Conservation (phyloP, 805 yeast species). For the Starmerella khaoyaiensis region DNA sequence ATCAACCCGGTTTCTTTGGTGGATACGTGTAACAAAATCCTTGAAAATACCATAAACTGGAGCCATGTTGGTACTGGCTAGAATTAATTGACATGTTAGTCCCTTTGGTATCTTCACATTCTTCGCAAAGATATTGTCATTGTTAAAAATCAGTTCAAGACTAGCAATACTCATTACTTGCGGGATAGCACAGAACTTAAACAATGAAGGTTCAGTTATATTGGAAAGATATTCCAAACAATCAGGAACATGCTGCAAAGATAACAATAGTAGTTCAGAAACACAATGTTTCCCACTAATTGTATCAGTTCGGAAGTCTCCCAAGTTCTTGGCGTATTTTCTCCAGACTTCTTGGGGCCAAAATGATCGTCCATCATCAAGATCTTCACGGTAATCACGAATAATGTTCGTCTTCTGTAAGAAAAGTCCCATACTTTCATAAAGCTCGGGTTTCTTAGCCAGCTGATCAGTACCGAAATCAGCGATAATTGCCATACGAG, state of each 20-base stretch:
- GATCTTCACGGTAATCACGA: slow-evolving; percentile 86
- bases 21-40: slow-evolving; percentile 58
- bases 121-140: slow-evolving; percentile 52
- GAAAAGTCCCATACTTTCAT: slow-evolving; percentile 86
- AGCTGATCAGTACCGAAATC: slow-evolving; percentile 47
- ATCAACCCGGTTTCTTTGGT: slow-evolving; percentile 59
- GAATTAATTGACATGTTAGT: slow-evolving; percentile 61
- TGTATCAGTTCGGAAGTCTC: slow-evolving; percentile 38
- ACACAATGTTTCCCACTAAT: slow-evolving; percentile 54
- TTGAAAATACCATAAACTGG: slow-evolving; percentile 70
- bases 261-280: slow-evolving; percentile 66
- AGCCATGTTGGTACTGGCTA: slow-evolving; percentile 57
- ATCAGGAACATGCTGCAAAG: slow-evolving; percentile 65
- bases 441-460: slow-evolving; percentile 42
- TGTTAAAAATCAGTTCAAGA: slow-evolving; percentile 69
- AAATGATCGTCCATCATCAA: slow-evolving; percentile 81
- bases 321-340: slow-evolving; percentile 51
- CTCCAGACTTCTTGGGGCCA: slow-evolving; percentile 95
- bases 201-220: slow-evolving; percentile 67
- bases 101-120: slow-evolving; percentile 88
- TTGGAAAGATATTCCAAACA: slow-evolving; percentile 62
- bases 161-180: slow-evolving; percentile 99
- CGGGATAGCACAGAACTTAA: slow-evolving; percentile 92
- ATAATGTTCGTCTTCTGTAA: slow-evolving; percentile 93
- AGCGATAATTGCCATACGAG: slow-evolving; percentile 68